Percentiles rank a stretch among this genome's conserved stretches.
Evolutionary conservation across 768 basidiomycete genomes (phyloP).

Genomic region (Dictyophora rubrovolvata): DNA sequence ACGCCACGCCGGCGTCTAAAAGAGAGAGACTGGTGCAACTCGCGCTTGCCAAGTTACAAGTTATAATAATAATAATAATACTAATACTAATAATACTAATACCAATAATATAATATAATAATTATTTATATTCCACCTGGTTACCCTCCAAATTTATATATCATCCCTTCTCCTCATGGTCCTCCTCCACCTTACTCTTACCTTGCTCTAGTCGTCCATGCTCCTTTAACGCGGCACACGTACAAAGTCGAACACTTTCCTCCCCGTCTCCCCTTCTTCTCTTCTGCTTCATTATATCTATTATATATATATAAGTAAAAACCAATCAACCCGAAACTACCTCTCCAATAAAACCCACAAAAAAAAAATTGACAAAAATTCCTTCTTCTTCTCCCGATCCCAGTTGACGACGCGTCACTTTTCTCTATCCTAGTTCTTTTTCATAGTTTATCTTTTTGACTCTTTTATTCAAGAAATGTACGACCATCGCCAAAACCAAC

Average conservation of each 20-base stretch:
- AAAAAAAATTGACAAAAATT: no score
- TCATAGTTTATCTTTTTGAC: background rate
- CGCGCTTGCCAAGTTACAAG: no score
- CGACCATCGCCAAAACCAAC: background rate
- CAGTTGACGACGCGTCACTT: background rate
- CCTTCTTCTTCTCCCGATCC: background rate
- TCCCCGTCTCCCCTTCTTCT: background rate
- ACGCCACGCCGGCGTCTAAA: background rate
- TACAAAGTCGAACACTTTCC: background rate
- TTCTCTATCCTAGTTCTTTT: background rate
- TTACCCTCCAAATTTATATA: background rate
- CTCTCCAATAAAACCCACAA: no score
- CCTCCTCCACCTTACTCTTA: background rate
- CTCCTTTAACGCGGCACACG: conserved; percentile 3
- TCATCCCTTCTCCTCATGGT: background rate
- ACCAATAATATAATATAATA: no score
- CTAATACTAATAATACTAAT: no score
- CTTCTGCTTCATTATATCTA: background rate
- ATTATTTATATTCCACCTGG: no score
- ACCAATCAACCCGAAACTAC: no score
- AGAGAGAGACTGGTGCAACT: background rate
- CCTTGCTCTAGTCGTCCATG: conserved; percentile 1
- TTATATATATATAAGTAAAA: background rate
- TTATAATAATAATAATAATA: background rate
- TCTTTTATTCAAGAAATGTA: background rate